Conservation (phyloP, 352 stramenopile species). For the Blastocystis hominis region DNA sequence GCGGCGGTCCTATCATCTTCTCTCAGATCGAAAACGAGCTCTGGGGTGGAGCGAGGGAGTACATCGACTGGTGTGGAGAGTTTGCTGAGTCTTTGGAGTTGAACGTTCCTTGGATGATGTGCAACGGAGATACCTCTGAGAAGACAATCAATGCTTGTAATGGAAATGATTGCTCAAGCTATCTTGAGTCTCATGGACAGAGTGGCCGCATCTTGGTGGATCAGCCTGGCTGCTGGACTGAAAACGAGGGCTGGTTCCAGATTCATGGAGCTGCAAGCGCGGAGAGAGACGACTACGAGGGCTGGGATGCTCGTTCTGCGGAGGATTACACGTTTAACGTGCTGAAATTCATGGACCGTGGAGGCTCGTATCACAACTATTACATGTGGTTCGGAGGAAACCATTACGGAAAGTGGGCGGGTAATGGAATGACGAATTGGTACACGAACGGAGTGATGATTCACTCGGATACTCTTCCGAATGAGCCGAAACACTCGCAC, state of each 20-base stretch:
- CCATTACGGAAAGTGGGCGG: constrained; percentile 9
- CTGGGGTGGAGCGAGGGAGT: constrained; percentile 2
- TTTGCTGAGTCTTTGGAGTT: background rate
- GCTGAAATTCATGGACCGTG: constrained; percentile 17
- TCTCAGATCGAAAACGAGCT: constrained; percentile 39
- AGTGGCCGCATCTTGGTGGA: constrained; percentile 8
- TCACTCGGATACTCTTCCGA: constrained; percentile 44
- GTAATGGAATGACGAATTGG: constrained; percentile 24
- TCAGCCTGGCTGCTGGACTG: constrained; percentile 26
- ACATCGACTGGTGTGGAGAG: constrained; percentile 30
- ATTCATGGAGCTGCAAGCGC: background rate
- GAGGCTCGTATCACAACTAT: constrained; percentile 30
- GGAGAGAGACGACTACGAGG: constrained; percentile 14
- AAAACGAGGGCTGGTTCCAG: constrained; percentile 26
- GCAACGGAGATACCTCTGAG: constrained; percentile 7
- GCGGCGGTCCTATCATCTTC: constrained; percentile 15
- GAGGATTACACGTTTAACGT: constrained; percentile 23
- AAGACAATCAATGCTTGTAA: constrained; percentile 29
- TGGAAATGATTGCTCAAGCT: constrained; percentile 15
- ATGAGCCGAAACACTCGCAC: constrained; percentile 33
- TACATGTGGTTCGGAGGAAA: constrained; percentile 46
- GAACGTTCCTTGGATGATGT: constrained; percentile 24
- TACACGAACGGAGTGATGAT: constrained; percentile 28
- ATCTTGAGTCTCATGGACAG: constrained; percentile 6
- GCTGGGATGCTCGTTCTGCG: constrained; percentile 8